A percentile compares a stretch with the other conserved stretches of the same genome.
phyloP scores from a whole-genome alignment of 2,329 filamentous ascomycete species.

The Emmonsia crescens region DNA sequence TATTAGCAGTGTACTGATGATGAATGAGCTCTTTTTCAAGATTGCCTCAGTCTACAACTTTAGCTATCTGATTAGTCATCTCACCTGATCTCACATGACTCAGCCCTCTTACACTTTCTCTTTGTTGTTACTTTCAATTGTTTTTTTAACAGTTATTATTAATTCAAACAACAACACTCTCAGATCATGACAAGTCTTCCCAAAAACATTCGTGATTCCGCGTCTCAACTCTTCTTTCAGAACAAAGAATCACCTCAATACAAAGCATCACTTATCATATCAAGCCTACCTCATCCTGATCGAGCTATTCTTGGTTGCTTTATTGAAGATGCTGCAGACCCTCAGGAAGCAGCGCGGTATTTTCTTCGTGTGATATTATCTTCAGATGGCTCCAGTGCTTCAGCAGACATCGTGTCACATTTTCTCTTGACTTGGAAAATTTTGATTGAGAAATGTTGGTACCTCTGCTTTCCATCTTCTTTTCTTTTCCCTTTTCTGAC shows the following conservation, averaged over 20 bases:
- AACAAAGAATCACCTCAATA: slow-evolving; percentile 12
- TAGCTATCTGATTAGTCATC: too few species aligned
- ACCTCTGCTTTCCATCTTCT: too few species aligned
- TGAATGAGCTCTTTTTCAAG: too few species aligned
- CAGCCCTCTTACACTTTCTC: too few species aligned
- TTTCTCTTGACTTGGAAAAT: slow-evolving; percentile 11
- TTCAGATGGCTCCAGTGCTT: not conserved
- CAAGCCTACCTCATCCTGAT: slow-evolving; percentile 13
- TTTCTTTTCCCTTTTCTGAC: not conserved
- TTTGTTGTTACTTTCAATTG: too few species aligned
- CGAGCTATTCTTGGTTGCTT: slow-evolving; percentile 12
- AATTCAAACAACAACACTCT: not conserved
- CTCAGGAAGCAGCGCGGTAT: slow-evolving; percentile 11
- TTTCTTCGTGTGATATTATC: slow-evolving; percentile 7
- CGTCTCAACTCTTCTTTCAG: slow-evolving; percentile 14
- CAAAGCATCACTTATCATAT: slow-evolving; percentile 11
- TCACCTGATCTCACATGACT: too few species aligned
- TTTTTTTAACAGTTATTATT: too few species aligned
- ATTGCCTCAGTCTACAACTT: too few species aligned
- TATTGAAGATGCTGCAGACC: slow-evolving; percentile 10
- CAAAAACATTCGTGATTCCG: slow-evolving; percentile 12
- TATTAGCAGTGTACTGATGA: too few species aligned
- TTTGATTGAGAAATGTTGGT: slow-evolving; percentile 12
- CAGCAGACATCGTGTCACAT: not conserved
- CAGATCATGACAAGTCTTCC: slow-evolving; percentile 3